Evolutionary conservation across 768 basidiomycete species (phyloP), one percentile per base, ranked within the genome.

Genomic region (Kwoniella mangroviensis): DNA sequence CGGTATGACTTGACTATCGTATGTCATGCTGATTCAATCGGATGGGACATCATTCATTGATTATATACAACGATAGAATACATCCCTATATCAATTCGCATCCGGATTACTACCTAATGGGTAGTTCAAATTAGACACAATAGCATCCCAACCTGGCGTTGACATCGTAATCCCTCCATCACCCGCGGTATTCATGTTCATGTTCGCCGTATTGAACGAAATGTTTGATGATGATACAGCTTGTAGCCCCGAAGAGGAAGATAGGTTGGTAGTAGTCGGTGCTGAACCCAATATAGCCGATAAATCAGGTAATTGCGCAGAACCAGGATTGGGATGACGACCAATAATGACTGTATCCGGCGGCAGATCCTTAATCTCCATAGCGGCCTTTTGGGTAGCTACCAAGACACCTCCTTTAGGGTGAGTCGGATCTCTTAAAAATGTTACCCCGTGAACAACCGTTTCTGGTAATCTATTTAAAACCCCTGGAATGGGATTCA

Each of bases 331-430:
- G 34, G 67, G 63, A 11, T 56, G 59, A 43, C 69, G 65, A 43
- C 72, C 72, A 45, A 73, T 52, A 19, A 73, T 68, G n/a, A 73
- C 62, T 4, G 68, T 70, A 21, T 69, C 69, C 26, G 64, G 65
- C 1, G 72, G 72, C 4, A 73, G 61, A 73, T 73, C 72, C 26
- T 68, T 66, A 55, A 73, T 73, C 41, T 73, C 72, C 58, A 53
- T 45, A 17, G 72, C 72, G 2, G 68, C 69, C 55, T 70, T 54
- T 40, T 67, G 58, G 0, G 72, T 73, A 43, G 69, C 72, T 13
- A 73, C 65, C 15, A 73, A 65, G 7, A 70, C 61, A 15, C 72
- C 72, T 26, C 72, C 72, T 21, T 53, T 41, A 5, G 68, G 72
- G 53, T 67, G 65, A 21, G 49, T 56, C 11, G 72, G 60, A 59